Percentiles rank a stretch among this genome's conserved stretches.
Conservation (phyloP, 441 rosid genomes). For the Populus hybrid region DNA sequence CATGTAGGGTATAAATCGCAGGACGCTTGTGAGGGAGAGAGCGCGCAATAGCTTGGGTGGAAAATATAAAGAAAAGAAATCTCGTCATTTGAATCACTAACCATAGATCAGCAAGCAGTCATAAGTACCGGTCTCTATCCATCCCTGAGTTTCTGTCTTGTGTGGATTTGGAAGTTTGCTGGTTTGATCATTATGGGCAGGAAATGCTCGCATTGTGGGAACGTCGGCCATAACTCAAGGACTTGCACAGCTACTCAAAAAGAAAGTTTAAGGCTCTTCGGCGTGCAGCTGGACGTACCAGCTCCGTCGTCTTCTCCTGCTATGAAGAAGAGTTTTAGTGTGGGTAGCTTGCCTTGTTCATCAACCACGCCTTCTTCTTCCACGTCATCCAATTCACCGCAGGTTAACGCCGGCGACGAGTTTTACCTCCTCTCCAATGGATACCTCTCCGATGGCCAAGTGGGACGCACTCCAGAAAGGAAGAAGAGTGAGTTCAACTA, state of each 20-base stretch:
- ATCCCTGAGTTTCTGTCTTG: neutral
- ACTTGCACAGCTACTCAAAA: slow-evolving; percentile 1
- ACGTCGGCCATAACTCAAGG: slow-evolving; percentile 11
- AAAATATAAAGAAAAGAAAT: too few relatives aligned
- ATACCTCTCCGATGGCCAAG: slow-evolving; percentile 13
- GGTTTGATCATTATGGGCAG: neutral
- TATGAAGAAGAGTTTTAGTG: neutral
- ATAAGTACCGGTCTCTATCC: neutral
- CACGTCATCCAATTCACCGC: neutral
- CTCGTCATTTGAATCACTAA: neutral
- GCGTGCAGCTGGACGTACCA: neutral
- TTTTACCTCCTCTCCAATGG: neutral
- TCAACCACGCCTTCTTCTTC: neutral
- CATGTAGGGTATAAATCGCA: too few relatives aligned
- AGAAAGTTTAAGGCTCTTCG: slow-evolving; percentile 8
- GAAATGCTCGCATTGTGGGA: slow-evolving; percentile 18
- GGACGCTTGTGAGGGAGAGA: too few relatives aligned
- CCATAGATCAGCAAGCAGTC: too few relatives aligned
- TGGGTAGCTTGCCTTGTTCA: slow-evolving; percentile 6
- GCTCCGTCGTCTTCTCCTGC: neutral
- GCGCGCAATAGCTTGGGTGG: too few relatives aligned
- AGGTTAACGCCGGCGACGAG: neutral
- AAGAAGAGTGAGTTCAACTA: slow-evolving; percentile 24
- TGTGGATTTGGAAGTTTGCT: neutral
- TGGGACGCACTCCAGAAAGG: slow-evolving; percentile 9